Conservation (phyloP, 73 alveolate genomes). For the Paraurostyla sp. region DNA sequence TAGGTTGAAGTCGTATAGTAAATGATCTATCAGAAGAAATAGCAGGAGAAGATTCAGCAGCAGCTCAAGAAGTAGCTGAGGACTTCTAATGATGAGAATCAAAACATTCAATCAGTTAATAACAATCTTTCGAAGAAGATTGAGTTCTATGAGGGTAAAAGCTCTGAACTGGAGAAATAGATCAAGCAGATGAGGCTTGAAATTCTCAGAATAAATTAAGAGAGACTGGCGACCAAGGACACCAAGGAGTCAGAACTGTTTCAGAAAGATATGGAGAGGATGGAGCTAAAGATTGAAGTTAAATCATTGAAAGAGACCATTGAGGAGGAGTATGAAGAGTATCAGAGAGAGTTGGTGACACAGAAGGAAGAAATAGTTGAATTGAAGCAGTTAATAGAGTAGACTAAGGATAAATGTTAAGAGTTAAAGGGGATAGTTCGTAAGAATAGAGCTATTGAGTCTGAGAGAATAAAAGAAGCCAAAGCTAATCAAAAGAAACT, state of each 20-base stretch:
- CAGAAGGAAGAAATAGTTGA: not conserved
- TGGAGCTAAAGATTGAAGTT: slow-evolving; percentile 36
- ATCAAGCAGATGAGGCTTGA: not conserved
- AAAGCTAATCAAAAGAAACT: not conserved
- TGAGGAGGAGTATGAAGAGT: slow-evolving; percentile 1
- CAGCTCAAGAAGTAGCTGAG: slow-evolving; percentile 7
- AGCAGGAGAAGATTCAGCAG: not conserved
- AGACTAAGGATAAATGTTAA: not conserved
- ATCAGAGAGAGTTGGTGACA: not conserved
- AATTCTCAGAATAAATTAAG: not conserved
- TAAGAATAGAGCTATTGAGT: not conserved
- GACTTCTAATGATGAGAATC: not conserved
- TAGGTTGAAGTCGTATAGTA: slow-evolving; percentile 17
- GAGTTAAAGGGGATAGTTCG: not conserved
- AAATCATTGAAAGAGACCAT: not conserved
- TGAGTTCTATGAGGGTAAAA: not conserved
- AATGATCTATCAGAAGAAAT: not conserved
- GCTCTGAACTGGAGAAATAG: not conserved
- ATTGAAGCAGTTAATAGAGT: not conserved
- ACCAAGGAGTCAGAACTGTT: not conserved
- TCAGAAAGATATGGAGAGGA: slow-evolving; percentile 21
- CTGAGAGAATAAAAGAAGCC: slow-evolving; percentile 9
- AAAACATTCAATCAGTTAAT: not conserved
- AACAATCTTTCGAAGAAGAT: not conserved
- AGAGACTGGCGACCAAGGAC: not conserved